Base-by-base conservation (phyloP, 805 yeast genomes). In the Myxozyma kluyveri region DNA sequence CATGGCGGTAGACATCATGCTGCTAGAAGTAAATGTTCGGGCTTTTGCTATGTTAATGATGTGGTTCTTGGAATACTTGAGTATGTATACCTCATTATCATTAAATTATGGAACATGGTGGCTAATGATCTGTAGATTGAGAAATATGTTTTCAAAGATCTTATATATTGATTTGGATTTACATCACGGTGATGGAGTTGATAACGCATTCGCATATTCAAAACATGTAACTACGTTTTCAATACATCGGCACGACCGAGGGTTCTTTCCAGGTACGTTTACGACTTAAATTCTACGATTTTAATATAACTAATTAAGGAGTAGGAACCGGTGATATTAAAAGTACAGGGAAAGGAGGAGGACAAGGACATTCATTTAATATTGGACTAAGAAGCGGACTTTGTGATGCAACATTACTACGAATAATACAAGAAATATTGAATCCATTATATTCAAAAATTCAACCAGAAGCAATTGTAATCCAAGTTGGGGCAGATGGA, bases 1-100 rank as follows among this genome's bases (percentile, higher is more conserved):
- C 78, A 80, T 61, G 95, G 95, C 4, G 95, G 96, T 3, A 73
- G 88, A 54, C 96, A 88, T 67, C 96, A 88, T 67, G 96, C 96
- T 10, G 88, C 87, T 64, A 88, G 88, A 69, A 80, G 82, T 32
- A 93, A 85, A 63, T 93, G 96, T 1, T 81, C 88, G 2, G 96
- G 96, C 4, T 88, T 89, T 68, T 88, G 96, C 67, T 88, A 88
- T 68, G 80, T 88, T 59, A 88, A 88, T 59, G 95, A 86, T 61
- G 75, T 84, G 5, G 83, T 80, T 0, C 61, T 86, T 12, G 76
- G 79, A 0, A 80, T 85, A 3, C 71, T 75, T 41, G 67, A 56
- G 70, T 56, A 52, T 17, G 51, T 35, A 4, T 9, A 12, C 33
- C 22, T 19, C 22, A 6, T 12, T 33, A 9, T 3, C 5, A 12